Evolutionary conservation across 768 basidiomycete genomes (phyloP).

Genomic region (Amanita thiersii): DNA sequence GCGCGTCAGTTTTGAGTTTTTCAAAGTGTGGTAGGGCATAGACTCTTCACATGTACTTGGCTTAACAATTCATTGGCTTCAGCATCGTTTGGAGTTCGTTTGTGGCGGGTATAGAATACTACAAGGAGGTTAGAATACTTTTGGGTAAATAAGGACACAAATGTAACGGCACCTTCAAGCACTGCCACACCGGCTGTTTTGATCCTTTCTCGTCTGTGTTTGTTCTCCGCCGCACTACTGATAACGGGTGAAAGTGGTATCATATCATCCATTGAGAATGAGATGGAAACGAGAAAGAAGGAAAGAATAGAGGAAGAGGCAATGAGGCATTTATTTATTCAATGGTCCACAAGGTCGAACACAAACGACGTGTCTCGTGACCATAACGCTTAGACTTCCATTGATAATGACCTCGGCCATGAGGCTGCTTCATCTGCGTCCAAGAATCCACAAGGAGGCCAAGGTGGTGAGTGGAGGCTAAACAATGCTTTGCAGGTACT

Average conservation of each 20-base stretch:
- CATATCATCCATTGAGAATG: too few species aligned
- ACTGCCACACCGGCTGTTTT: background rate
- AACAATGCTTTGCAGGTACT: too few species aligned
- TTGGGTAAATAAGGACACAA: too few species aligned
- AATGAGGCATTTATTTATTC: too few species aligned
- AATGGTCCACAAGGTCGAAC: too few species aligned
- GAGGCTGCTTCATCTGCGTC: too few species aligned
- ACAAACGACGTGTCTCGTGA: background rate
- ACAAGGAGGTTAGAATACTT: too few species aligned
- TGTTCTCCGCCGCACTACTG: background rate
- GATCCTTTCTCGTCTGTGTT: background rate
- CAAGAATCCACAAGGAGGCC: too few species aligned
- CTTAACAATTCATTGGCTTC: background rate
- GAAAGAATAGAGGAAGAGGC: background rate
- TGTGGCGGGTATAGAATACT: background rate
- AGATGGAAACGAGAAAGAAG: too few species aligned
- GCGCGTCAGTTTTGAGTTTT: slow-evolving; percentile 8
- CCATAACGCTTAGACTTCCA: too few species aligned
- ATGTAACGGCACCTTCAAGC: slow-evolving; percentile 12
- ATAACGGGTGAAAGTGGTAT: slow-evolving; percentile 10
- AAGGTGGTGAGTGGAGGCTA: too few species aligned
- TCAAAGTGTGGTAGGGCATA: background rate
- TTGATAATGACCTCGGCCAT: too few species aligned
- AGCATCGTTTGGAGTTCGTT: background rate
- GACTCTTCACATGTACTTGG: background rate